Percentiles rank a stretch among this genome's conserved stretches.
Conservation (phyloP, 805 yeast species). For the Starmerella floris region DNA sequence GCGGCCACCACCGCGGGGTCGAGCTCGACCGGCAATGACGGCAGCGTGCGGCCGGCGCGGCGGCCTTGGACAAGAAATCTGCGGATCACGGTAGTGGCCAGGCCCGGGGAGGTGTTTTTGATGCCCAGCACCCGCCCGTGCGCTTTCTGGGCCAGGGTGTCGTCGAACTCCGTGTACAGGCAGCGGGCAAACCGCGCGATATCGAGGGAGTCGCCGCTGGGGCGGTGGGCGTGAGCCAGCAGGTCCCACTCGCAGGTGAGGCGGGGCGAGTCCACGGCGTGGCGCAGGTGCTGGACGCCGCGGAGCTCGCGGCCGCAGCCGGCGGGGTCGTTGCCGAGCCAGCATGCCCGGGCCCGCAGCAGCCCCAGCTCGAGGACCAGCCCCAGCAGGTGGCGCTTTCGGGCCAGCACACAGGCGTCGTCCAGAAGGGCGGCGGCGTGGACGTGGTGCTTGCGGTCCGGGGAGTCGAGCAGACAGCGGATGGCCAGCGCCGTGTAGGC, state of each 20-base stretch:
- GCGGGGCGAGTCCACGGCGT: neutral
- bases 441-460: neutral
- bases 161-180: conserved; percentile 8
- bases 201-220: neutral
- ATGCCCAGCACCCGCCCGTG: neutral
- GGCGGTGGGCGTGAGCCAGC: neutral
- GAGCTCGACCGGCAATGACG: too few species aligned
- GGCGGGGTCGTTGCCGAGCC: neutral
- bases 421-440: conserved; percentile 1
- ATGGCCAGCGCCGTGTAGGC: neutral
- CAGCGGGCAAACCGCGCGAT: neutral
- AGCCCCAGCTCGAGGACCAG: conserved; percentile 3
- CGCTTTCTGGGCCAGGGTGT: neutral
- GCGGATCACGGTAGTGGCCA: too few species aligned
- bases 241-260: neutral
- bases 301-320: too few species aligned
- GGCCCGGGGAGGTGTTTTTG: too few species aligned
- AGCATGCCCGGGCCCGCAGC: conserved; percentile 1
- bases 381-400: neutral
- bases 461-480: conserved; percentile 5
- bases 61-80: too few species aligned
- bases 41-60: too few species aligned
- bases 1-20: too few species aligned
- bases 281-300: too few species aligned
- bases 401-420: neutral